Evolutionary conservation across 441 rosid genomes (phyloP).

Genomic region (Populus hybrid): DNA sequence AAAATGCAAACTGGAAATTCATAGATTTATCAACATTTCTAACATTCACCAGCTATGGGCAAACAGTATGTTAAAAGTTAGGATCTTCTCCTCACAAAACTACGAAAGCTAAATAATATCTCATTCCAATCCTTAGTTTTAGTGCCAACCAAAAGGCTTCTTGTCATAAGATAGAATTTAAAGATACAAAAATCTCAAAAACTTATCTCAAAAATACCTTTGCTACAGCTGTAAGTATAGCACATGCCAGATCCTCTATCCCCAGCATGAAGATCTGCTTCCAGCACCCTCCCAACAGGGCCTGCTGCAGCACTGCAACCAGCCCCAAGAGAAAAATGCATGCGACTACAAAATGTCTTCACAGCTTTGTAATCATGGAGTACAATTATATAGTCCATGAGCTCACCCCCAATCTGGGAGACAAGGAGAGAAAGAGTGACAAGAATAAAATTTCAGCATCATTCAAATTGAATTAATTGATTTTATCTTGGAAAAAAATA

Average conservation of each 20-base stretch:
- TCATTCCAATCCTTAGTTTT: background rate
- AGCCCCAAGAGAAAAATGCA: slow-evolving; percentile 96
- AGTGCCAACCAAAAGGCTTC: background rate
- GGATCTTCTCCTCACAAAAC: background rate
- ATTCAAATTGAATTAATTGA: background rate
- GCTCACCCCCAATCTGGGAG: slow-evolving; percentile 86
- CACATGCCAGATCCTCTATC: slow-evolving; percentile 95
- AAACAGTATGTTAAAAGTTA: background rate
- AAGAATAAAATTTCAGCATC: background rate
- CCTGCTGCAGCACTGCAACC: slow-evolving; percentile 99
- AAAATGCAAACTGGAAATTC: background rate
- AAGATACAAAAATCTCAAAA: background rate
- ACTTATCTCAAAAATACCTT: slow-evolving; percentile 44
- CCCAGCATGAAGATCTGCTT: slow-evolving; percentile 95
- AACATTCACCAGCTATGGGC: background rate
- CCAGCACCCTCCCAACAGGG: slow-evolving; percentile 93
- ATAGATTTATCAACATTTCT: background rate
- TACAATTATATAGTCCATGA: slow-evolving; percentile 87
- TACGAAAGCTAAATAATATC: background rate
- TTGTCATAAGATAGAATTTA: background rate
- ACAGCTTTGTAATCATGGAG: slow-evolving; percentile 89
- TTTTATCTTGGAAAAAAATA: no score
- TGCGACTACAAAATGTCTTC: slow-evolving; percentile 89
- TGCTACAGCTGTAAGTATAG: slow-evolving; percentile 95
- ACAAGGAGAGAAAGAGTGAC: background rate